Evolutionary conservation across 2,329 filamentous ascomycete genomes (phyloP), one percentile per base, ranked within the genome.

Genomic region (Shiraia sp.): DNA sequence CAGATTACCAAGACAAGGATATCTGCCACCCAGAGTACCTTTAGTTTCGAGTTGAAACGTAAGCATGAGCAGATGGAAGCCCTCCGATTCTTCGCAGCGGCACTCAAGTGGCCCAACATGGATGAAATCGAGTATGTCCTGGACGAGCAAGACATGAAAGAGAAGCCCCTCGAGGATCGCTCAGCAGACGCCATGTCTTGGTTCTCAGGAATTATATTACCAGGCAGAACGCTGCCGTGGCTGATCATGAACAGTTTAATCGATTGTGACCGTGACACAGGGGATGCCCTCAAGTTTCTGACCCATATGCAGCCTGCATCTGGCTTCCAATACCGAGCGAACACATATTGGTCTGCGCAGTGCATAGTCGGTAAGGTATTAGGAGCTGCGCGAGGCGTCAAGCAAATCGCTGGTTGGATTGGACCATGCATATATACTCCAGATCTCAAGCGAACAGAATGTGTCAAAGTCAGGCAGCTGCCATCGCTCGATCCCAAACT

Each of bases 161-260:
- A 72, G 45, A 72, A 69, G 44, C 54, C 69, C 1, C 57, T 74
- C 8, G 80, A 85, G 45, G 76, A 78, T 70, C 87, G 37, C 75
- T 87, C 83, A 57, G 86, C 85, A 14, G 85, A 88, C 59, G 80
- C 86, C 12, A 85, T 88, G 80, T 86, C 87, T 6, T 90, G 87
- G 72, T 89, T 90, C 59, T 87, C 83, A 26, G 86, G 86, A 3
- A 77, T 90, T 10, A 79, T 90, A 25, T 70, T 90, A 3, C 87
- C 87, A 7, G 87, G 87, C 9, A 77, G 80, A 65, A 77, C 82
- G 65, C 81, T 88, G 32, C 85, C 86, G 2, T 90, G 87, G 69
- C 77, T 89, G 26, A 82, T 88, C 32, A 90, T 90, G 85, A 90
- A 89, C 62, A 80, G 86, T 3, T 75, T 90, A 30, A 83, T 90